Percentiles rank a stretch among this genome's conserved stretches.
Evolutionary conservation across 148 eudicot species (phyloP).

Genomic region (Vaccinium myrtillus): DNA sequence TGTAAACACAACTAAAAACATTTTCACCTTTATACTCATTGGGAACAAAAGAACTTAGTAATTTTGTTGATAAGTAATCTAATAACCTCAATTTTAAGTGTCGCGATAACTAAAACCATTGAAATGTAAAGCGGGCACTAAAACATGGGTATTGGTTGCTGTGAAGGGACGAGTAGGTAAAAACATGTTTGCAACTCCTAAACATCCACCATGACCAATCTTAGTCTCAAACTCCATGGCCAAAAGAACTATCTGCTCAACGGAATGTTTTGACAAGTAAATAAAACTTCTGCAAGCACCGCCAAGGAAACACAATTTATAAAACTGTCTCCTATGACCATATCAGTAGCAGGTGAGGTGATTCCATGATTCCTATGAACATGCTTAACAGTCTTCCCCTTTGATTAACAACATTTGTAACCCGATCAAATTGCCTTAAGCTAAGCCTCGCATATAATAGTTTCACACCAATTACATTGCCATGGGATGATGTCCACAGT

Average conservation of each 20-base stretch:
- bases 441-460: not conserved
- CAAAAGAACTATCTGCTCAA: not conserved
- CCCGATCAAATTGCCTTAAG: not conserved
- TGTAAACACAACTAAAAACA: not conserved
- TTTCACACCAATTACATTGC: not conserved
- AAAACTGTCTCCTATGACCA: not conserved
- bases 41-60: not conserved
- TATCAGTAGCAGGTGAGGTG: not conserved
- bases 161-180: not conserved
- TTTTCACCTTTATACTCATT: not conserved
- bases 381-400: not conserved
- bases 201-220: not conserved
- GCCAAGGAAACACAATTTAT: not conserved
- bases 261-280: not conserved
- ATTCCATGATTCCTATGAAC: not conserved
- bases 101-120: not conserved
- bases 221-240: not conserved
- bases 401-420: not conserved
- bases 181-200: too few species aligned
- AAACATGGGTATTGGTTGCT: not conserved
- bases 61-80: not conserved
- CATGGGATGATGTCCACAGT: not conserved
- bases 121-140: not conserved
- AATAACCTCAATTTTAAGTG: not conserved
- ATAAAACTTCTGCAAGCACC: not conserved